Percentiles rank a stretch among this genome's conserved stretches.
Conservation (phyloP, 2,329 filamentous ascomycete genomes). For the Xylaria hypoxylon region DNA sequence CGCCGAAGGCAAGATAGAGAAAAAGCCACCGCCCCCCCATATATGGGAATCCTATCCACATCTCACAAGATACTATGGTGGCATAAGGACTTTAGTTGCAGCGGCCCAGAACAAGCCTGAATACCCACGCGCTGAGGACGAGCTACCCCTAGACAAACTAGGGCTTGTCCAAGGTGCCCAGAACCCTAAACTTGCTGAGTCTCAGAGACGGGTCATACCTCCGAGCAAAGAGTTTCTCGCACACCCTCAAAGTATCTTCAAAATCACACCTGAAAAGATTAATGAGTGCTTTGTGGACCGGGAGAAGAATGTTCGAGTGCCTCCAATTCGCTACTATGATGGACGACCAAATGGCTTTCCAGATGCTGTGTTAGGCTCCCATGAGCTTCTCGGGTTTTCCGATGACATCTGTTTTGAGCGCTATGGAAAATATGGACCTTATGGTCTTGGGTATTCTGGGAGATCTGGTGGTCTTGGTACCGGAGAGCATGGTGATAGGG, state of each 20-base stretch:
- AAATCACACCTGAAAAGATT: conserved; percentile 61
- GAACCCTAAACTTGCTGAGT: conserved; percentile 42
- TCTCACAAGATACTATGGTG: conserved; percentile 89
- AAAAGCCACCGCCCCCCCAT: conserved; percentile 69
- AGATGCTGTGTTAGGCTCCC: conserved; percentile 85
- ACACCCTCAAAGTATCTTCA: conserved; percentile 54
- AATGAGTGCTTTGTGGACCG: conserved; percentile 83
- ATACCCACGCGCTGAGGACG: conserved; percentile 77
- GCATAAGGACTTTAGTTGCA: conserved; percentile 77
- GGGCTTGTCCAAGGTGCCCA: conserved; percentile 52
- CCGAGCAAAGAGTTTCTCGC: conserved; percentile 65
- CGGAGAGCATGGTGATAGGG: conserved; percentile 85
- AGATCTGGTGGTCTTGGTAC: conserved; percentile 83
- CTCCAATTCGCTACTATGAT: conserved; percentile 77
- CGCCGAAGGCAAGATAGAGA: conserved; percentile 62
- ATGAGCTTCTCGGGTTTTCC: conserved; percentile 80
- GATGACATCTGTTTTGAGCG: conserved; percentile 94
- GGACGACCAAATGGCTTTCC: conserved; percentile 88
- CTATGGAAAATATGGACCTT: conserved; percentile 87
- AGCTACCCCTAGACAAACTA: conserved; percentile 60
- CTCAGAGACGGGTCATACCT: conserved; percentile 51
- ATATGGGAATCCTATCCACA: conserved; percentile 89
- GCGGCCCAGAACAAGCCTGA: conserved; percentile 78
- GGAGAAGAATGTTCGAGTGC: conserved; percentile 72
- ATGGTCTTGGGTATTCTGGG: conserved; percentile 87